Percentiles rank a stretch among this genome's conserved stretches.
These are phyloP conservation scores for Actinomortierella wolfii DNA, from an alignment of 371 early-diverging fungal species.

Conservation along the genomic window DNA sequence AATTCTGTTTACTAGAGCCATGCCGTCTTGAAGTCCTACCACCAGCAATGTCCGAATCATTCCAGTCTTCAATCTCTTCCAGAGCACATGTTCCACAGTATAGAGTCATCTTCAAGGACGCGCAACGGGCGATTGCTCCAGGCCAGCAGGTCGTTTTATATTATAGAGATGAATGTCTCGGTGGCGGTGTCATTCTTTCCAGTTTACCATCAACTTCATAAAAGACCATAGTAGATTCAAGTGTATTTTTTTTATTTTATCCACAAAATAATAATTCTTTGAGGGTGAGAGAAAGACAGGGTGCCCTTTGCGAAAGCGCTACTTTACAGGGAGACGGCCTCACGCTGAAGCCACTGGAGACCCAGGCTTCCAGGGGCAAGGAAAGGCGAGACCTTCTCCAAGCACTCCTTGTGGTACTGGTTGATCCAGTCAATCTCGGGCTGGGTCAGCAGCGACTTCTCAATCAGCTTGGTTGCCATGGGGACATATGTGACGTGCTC, in stretches of 20 bases:
- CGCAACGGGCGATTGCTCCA: conserved; percentile 59
- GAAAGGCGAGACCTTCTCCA: conserved; percentile 76
- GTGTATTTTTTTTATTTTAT: not conserved
- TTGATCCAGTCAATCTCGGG: conserved; percentile 88
- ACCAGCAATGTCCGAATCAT: too few species aligned
- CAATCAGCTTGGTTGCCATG: conserved; percentile 79
- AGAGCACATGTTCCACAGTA: conserved; percentile 18
- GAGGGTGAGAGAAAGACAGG: too few species aligned
- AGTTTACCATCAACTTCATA: conserved; percentile 15
- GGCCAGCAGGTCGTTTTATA: conserved; percentile 68
- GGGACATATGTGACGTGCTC: conserved; percentile 92
- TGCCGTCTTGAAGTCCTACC: too few species aligned
- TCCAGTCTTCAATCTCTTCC: too few species aligned
- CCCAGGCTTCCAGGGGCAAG: conserved; percentile 67
- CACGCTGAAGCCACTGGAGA: conserved; percentile 79
- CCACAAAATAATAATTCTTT: too few species aligned
- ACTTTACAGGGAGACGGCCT: conserved; percentile 61
- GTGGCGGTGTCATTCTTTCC: conserved; percentile 53
- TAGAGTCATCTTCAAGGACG: conserved; percentile 50
- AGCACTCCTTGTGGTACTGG: conserved; percentile 78
- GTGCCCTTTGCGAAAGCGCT: too few species aligned
- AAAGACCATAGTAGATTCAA: too few species aligned
- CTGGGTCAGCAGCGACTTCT: conserved; percentile 62
- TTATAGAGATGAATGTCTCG: conserved; percentile 57
- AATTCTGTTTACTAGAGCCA: not conserved